A percentile compares a stretch with the other conserved stretches of the same genome.
phyloP scores from a whole-genome alignment of 2,329 filamentous ascomycete species.

The Endoconidiophora laricicola region DNA sequence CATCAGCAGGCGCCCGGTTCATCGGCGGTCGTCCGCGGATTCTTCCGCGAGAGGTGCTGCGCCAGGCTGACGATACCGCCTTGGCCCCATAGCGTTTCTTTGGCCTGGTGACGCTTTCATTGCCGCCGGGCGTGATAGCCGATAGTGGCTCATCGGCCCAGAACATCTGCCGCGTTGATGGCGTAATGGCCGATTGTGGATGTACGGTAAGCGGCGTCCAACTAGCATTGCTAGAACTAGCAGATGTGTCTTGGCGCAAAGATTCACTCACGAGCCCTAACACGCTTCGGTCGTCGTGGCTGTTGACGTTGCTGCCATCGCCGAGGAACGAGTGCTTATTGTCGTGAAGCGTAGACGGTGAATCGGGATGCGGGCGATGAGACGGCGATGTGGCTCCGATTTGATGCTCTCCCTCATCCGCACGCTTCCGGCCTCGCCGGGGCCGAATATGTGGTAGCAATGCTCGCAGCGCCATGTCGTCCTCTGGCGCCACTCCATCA shows the following conservation, averaged over 20 bases:
- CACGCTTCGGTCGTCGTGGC: background rate
- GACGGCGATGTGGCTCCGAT: slow-evolving; percentile 41
- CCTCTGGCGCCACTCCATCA: slow-evolving; percentile 70
- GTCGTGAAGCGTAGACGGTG: slow-evolving; percentile 25
- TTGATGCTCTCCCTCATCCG: slow-evolving; percentile 40
- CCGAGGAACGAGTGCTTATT: slow-evolving; percentile 11
- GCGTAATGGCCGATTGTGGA: slow-evolving; percentile 63
- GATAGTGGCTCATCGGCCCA: slow-evolving; percentile 58
- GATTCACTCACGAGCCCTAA: background rate
- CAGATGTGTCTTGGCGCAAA: slow-evolving; percentile 24
- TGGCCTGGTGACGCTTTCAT: slow-evolving; percentile 26
- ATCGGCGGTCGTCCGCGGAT: slow-evolving; percentile 59
- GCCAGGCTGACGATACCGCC: slow-evolving; percentile 84
- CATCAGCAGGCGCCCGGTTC: background rate
- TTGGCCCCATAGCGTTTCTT: slow-evolving; percentile 53
- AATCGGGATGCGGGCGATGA: slow-evolving; percentile 26
- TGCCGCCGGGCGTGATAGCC: slow-evolving; percentile 51
- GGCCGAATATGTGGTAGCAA: slow-evolving; percentile 61
- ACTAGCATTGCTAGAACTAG: no score
- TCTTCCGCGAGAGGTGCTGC: slow-evolving; percentile 37
- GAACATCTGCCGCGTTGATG: slow-evolving; percentile 35
- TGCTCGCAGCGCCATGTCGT: slow-evolving; percentile 75
- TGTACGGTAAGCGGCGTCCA: background rate
- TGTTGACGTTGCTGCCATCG: slow-evolving; percentile 21
- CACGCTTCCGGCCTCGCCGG: slow-evolving; percentile 44